These are phyloP conservation scores for Syncephalastrum sp. DNA, from an alignment of 371 early-diverging fungal species.

Conservation along the genomic window DNA sequence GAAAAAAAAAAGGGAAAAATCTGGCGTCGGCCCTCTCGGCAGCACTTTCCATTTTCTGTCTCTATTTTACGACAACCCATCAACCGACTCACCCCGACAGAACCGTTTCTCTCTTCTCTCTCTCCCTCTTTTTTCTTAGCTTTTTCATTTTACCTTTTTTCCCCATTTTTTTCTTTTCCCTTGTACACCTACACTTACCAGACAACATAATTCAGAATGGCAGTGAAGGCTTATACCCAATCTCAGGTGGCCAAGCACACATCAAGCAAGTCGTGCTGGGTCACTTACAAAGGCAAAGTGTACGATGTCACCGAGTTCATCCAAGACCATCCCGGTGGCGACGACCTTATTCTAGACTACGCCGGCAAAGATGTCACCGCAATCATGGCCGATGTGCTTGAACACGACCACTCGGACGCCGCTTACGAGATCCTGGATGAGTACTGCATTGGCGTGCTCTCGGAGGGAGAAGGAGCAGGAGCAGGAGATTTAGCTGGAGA, in stretches of 20 bases:
- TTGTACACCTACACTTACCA: not conserved
- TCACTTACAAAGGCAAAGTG: conserved; percentile 71
- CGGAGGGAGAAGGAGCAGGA: conserved; percentile 7
- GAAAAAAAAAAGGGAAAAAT: too few species aligned
- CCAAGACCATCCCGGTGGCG: conserved; percentile 82
- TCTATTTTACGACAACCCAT: not conserved
- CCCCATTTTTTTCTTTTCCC: not conserved
- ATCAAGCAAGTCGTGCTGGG: conserved; percentile 65
- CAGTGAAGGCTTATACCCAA: conserved; percentile 34
- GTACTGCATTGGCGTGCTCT: conserved; percentile 67
- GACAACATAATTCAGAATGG: not conserved
- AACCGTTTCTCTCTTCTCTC: not conserved
- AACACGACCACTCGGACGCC: conserved; percentile 80
- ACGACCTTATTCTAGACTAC: conserved; percentile 73
- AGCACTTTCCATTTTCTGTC: conserved; percentile 2
- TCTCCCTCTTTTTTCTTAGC: not conserved
- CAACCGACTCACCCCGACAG: not conserved
- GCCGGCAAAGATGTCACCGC: conserved; percentile 73
- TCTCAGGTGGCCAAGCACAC: conserved; percentile 75
- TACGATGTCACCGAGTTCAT: conserved; percentile 88
- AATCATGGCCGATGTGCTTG: conserved; percentile 69
- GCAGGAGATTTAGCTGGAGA: not conserved
- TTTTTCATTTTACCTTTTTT: not conserved
- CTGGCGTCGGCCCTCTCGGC: too few species aligned
- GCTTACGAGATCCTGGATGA: conserved; percentile 78